phyloP scores from a whole-genome alignment of 192 early-diverging fungal genomes.

The Gryganskiella cystojenkinii region DNA sequence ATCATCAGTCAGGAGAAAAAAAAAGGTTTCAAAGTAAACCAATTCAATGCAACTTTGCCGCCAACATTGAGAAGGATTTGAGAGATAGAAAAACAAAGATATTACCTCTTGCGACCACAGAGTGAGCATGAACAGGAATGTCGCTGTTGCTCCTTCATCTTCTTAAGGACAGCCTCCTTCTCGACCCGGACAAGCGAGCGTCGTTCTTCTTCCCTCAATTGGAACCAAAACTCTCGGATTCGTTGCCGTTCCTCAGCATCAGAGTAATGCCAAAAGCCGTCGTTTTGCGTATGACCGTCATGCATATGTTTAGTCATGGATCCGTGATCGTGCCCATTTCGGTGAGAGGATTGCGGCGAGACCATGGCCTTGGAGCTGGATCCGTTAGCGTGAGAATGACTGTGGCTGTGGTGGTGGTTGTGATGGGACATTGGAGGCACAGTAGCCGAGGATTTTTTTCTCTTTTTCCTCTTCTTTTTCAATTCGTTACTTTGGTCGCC shows the following conservation, averaged over 20 bases:
- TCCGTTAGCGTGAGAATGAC: slow-evolving; percentile 15
- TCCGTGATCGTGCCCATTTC: slow-evolving; percentile 37
- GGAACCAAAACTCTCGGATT: slow-evolving; percentile 89
- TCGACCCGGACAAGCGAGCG: slow-evolving; percentile 84
- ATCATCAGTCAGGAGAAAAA: background rate
- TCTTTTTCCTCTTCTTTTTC: slow-evolving; percentile 66
- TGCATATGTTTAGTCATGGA: slow-evolving; percentile 38
- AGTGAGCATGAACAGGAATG: slow-evolving; percentile 87
- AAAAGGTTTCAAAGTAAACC: slow-evolving; percentile 15
- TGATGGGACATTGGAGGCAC: slow-evolving; percentile 6
- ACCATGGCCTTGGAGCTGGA: slow-evolving; percentile 24
- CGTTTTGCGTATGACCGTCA: slow-evolving; percentile 56
- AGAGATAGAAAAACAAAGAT: slow-evolving; percentile 17
- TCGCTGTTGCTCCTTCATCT: slow-evolving; percentile 92
- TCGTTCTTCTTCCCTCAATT: slow-evolving; percentile 82
- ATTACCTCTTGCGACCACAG: slow-evolving; percentile 83
- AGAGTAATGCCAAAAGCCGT: slow-evolving; percentile 74
- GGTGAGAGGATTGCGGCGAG: slow-evolving; percentile 9
- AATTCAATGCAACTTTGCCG: slow-evolving; percentile 9
- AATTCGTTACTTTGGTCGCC: slow-evolving; percentile 24
- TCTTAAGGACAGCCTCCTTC: slow-evolving; percentile 86
- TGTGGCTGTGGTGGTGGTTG: slow-evolving; percentile 20
- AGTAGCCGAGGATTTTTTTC: slow-evolving; percentile 53
- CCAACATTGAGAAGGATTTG: no score
- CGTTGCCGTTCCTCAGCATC: slow-evolving; percentile 81